These are phyloP conservation scores for Symmetrospora coprosmae DNA, from an alignment of 768 basidiomycete species.

Conservation along the genomic window DNA sequence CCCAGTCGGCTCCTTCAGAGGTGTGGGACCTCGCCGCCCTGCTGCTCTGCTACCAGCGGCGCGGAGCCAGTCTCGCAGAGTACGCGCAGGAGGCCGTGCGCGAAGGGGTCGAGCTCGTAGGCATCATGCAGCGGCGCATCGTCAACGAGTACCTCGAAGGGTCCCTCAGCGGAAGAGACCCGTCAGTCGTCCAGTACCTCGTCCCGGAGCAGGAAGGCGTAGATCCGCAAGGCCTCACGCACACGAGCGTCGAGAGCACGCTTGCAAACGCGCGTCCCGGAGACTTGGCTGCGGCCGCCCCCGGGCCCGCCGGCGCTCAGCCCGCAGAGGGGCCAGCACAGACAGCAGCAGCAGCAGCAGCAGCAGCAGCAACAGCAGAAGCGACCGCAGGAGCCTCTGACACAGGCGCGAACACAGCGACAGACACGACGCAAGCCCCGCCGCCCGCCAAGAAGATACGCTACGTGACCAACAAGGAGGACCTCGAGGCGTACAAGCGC, in stretches of 20 bases:
- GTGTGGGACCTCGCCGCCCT: constrained; percentile 63
- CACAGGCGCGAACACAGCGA: too few species aligned
- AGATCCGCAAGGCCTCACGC: not conserved
- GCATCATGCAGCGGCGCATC: constrained; percentile 70
- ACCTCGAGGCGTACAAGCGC: constrained; percentile 72
- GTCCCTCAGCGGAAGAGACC: constrained; percentile 40
- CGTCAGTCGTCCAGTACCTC: constrained; percentile 35
- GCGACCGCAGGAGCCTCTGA: constrained; percentile 41
- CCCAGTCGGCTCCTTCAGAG: constrained; percentile 38
- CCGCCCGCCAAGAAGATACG: constrained; percentile 46
- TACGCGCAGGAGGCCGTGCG: constrained; percentile 78
- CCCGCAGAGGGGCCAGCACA: not conserved
- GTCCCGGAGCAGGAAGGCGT: constrained; percentile 26
- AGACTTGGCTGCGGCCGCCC: not conserved
- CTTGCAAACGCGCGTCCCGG: not conserved
- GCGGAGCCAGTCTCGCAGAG: constrained; percentile 60
- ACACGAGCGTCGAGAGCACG: not conserved
- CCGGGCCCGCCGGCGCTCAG: not conserved
- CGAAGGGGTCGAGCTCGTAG: constrained; percentile 60
- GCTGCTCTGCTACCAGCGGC: constrained; percentile 66
- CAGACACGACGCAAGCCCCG: not conserved
- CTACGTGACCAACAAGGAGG: constrained; percentile 62
- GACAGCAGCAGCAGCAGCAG: constrained; percentile 8
- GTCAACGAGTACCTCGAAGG: constrained; percentile 77
- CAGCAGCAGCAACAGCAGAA: constrained; percentile 35